Evolutionary conservation across 106 monocot species (phyloP), one percentile per base, ranked within the genome.

Genomic region (Iris macrosiphon): DNA sequence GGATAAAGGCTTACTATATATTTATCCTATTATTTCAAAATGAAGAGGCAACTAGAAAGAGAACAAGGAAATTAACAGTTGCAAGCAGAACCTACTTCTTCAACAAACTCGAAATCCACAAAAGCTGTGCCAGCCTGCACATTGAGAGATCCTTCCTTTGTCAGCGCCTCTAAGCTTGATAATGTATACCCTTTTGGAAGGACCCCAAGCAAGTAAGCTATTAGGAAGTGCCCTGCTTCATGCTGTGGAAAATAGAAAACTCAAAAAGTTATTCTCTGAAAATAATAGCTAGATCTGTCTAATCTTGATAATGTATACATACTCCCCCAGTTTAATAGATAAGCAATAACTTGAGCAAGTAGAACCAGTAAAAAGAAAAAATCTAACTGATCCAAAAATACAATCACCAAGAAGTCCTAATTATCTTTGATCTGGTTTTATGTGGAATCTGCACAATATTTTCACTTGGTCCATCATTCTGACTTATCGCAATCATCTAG

Each of bases 51-150:
- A 44, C 31, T 28, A 66, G 26, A 33, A 40, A 45, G 31, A 43
- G 23, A 15, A 38, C 35, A 61, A 42, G 28, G 11, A 29, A 52
- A 17, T 20, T 2, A 34, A 66, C n/a, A 16, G 15, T 3, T 41
- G n/a, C 31, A 21, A 67, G 32, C 52, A 52, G 20, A 57, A 60
- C 55, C 60, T 65, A 93, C 93, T 77, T 88, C 93, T 61, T 88
- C 77, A 66, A 93, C 40, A 37, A 93, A 93, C 61, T 93, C 93
- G 68, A 77, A 88, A 78, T 93, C 93, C 55, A 93, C 88, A 73
- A 93, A 93, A 69, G 75, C 55, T n/a, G 93, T 93, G 6, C 93
- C 93, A 16, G 93, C 93, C 73, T 93, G 93, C 11, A 93, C 93
- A 76, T 93, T 88, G 2, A 93, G 70, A 8, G 88, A 84, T 35